Evolutionary conservation across 345 rosid species (phyloP), one percentile per base, ranked within the genome.

Genomic region (Geranium brycei): DNA sequence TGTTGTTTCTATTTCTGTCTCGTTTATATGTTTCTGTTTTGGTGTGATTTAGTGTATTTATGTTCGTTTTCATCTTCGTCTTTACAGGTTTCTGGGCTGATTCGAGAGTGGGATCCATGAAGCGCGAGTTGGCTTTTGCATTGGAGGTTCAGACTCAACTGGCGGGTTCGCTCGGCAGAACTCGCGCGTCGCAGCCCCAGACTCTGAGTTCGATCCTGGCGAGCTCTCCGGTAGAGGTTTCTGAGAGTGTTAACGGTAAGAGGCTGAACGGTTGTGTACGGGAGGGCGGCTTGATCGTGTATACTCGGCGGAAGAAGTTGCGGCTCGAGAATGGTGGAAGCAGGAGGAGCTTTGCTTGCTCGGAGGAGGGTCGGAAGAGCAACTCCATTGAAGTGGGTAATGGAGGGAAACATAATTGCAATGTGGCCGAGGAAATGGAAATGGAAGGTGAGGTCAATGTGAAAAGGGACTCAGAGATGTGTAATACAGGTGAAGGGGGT

Each of bases 241-340:
- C 63, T 57, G 83, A 80, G 47, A 74, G 72, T 64, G 74, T 62
- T 66, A 64, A 82, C 14, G 72, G 73, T 72, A 87, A 87, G 82
- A 76, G 91, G 65, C 71, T 79, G 65, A 89, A 78, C 73, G 75
- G 73, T 68, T 76, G 79, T 63, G 71, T 82, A 5, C 16, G 59
- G 65, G 87, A 83, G 31, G 85, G 85, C 84, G 87, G 95, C 61
- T 75, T 71, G 59, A 82, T 87, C 61, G 98, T 91, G 58, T 91
- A 91, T 62, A 80, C 87, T 64, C 83, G 98, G 71, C 74, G 75
- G 59, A 81, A 74, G 66, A 85, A 69, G 72, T 64, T 73, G 64
- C 64, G 69, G 41, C 61, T 71, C 55, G 66, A 69, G 31, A 40
- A 61, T 57, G 14, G 2, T 17, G 60, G 16, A 63, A 30, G 31